Evolutionary conservation across 176 grass and related monocot species (phyloP).

Genomic region (bread wheat (Triticum aestivum)): DNA sequence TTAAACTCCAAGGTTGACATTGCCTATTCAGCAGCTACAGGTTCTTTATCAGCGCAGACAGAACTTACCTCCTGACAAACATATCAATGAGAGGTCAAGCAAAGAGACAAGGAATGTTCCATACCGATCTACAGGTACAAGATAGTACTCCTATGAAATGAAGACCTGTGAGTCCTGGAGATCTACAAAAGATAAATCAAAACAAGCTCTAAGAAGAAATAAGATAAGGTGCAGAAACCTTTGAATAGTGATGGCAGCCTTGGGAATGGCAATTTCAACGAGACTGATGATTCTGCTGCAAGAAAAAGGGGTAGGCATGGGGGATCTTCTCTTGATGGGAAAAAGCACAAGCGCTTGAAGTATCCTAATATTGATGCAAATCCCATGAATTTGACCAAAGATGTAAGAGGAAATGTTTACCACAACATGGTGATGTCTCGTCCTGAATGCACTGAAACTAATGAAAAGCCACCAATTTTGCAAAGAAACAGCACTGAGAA

Average conservation of each 20-base stretch:
- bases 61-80: conserved; percentile 42
- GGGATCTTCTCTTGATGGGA: conserved; percentile 44
- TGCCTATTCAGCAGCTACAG: conserved; percentile 30
- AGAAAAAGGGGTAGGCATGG: conserved; percentile 41
- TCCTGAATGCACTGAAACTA: conserved; percentile 49
- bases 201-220: conserved; percentile 49
- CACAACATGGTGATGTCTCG: conserved; percentile 23
- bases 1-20: conserved; percentile 54
- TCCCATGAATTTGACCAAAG: conserved; percentile 41
- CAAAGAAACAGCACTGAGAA: conserved; percentile 50
- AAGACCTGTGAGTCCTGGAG: conserved; percentile 44
- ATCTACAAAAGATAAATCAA: conserved; percentile 45
- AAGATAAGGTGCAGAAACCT: conserved; percentile 49
- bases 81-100: conserved; percentile 34
- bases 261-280: conserved; percentile 37
- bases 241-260: conserved; percentile 38
- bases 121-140: conserved; percentile 25
- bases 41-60: conserved; percentile 40
- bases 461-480: conserved; percentile 35
- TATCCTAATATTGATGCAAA: conserved; percentile 38
- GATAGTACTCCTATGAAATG: conserved; percentile 43
- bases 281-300: conserved; percentile 40
- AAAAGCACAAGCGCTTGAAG: conserved; percentile 45
- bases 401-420: conserved; percentile 27
- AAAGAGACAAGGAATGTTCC: conserved; percentile 49